Base-by-base conservation (phyloP, 1,284 basidiomycete species). In the Puccinia novopanici region DNA sequence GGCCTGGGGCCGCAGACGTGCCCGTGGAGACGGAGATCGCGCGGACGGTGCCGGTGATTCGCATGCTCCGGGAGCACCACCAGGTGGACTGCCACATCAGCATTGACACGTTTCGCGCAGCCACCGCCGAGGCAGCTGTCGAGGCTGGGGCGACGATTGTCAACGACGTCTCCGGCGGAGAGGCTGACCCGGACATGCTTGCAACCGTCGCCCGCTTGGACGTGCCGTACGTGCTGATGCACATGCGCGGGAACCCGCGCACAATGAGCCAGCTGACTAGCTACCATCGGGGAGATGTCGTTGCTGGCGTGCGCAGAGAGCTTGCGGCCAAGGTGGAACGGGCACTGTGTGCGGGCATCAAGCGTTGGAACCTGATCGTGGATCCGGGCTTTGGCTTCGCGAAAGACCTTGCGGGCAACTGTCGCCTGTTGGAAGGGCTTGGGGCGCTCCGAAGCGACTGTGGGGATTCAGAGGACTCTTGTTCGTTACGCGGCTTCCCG, bases 331-430 rank as follows among this genome's bases (percentile, higher is more conserved):
- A 91, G 82, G 89, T 97, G 0, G 87, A 90, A 4, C 84, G 85
- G 0, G 91, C 94, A 17, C 88, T 96, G n/a, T 88, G 88, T 19
- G 91, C 91, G 0, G 94, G 95, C 10, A 87, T 99, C 5, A 89
- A 92, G 76, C 87, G 93, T 45, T 99, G 96, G 96, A 89, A 94
- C 83, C 90, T 98, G 80, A 89, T 98, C 74, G 88, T 93, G 17
- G 97, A 98, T 86, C 94, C 96, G 0, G 96, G 97, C 0, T 88
- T 99, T 73, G 96, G 97, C 8, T 99, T 98, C 85, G 96, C 95
- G 85, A 99, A 99, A 86, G 89, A 90, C 0, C 86, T 91, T 0
- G 88, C 91, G 27, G 93, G 90, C 3, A 96, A 97, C 86, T 83
- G 96, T 34, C 88, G 88, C 80, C 84, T 97, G 5, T n/a, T 71